These are phyloP conservation scores for Vachellia pachyceras DNA, from an alignment of 306 rosid species.

Conservation along the genomic window DNA sequence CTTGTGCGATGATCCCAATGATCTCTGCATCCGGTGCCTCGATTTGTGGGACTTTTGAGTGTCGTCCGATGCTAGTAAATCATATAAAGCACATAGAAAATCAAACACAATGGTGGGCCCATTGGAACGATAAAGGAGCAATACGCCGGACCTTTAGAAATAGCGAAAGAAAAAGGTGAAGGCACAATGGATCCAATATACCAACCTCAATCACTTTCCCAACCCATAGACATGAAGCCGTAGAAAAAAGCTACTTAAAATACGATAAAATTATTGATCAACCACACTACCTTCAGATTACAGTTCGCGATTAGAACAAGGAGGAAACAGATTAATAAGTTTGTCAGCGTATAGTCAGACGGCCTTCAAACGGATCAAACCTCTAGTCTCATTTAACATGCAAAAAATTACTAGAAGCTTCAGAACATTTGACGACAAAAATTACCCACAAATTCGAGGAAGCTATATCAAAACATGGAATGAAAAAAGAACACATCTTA, in stretches of 20 bases:
- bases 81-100: constrained; percentile 42
- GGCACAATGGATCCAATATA: constrained; percentile 83
- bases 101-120: constrained; percentile 54
- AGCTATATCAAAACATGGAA: not conserved
- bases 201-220: constrained; percentile 60
- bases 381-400: constrained; percentile 9
- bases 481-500: not conserved
- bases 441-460: not conserved
- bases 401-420: constrained; percentile 15
- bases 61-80: constrained; percentile 84
- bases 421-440: not conserved
- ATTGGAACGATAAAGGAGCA: constrained; percentile 48
- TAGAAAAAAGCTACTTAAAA: constrained; percentile 42
- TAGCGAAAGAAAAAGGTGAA: constrained; percentile 59
- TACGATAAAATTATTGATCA: constrained; percentile 24
- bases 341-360: constrained; percentile 36
- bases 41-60: constrained; percentile 88
- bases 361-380: constrained; percentile 26
- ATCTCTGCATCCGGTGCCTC: constrained; percentile 85
- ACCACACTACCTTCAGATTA: constrained; percentile 9
- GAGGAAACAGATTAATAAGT: constrained; percentile 31
- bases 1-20: constrained; percentile 90
- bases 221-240: constrained; percentile 50
- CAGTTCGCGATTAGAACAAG: constrained; percentile 4
- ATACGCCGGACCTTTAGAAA: constrained; percentile 47